phyloP scores from a whole-genome alignment of 805 yeast species.

The Yarrowia sp. region DNA sequence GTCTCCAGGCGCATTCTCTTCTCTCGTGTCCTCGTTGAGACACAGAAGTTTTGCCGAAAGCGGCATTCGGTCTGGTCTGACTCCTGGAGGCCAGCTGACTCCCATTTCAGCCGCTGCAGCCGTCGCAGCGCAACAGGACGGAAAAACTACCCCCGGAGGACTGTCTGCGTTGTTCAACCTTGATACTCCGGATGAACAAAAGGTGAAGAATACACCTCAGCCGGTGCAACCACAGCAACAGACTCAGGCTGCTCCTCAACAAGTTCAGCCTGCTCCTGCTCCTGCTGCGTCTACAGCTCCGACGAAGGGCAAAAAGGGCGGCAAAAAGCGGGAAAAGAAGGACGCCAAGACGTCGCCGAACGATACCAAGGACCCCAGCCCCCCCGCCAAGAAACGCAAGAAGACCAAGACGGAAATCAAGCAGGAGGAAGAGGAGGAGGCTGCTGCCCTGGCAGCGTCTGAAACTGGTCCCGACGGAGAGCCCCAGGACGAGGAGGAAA shows the following conservation, averaged over 20 bases:
- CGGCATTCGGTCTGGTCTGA: conserved; percentile 68
- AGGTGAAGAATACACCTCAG: background rate
- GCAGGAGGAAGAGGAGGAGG: conserved; percentile 20
- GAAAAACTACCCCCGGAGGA: conserved; percentile 15
- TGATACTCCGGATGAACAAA: conserved; percentile 12
- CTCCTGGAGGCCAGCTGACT: conserved; percentile 36
- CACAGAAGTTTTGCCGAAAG: conserved; percentile 74
- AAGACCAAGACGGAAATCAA: conserved; percentile 24
- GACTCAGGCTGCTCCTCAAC: background rate
- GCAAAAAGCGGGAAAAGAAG: conserved; percentile 22
- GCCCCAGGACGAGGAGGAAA: conserved; percentile 70
- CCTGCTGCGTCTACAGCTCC: background rate
- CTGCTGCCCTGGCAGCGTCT: conserved; percentile 3
- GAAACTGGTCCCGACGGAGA: conserved; percentile 2
- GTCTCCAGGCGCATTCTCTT: conserved; percentile 28
- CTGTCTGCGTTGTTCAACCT: conserved; percentile 24
- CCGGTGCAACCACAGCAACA: too few species aligned
- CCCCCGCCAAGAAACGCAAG: conserved; percentile 26
- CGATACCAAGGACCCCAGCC: background rate
- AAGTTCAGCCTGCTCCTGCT: background rate
- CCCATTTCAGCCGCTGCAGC: conserved; percentile 31
- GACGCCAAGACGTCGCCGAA: background rate
- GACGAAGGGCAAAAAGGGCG: background rate
- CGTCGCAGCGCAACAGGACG: conserved; percentile 26
- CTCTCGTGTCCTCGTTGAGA: conserved; percentile 27